Conservation (phyloP, 1,284 basidiomycete species). For the Neotropicomus parvogracilis region DNA sequence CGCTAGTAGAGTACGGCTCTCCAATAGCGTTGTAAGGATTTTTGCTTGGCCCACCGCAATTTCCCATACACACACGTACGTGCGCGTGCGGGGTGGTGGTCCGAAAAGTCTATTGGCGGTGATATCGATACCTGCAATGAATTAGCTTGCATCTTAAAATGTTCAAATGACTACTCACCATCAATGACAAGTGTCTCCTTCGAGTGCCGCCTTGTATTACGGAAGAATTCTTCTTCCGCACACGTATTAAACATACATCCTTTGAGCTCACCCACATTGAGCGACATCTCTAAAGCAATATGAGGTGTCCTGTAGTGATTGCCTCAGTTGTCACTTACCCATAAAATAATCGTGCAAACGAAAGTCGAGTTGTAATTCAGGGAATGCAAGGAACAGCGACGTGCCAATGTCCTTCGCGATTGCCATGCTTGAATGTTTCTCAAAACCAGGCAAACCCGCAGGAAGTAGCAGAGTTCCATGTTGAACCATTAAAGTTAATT, state of each 20-base stretch:
- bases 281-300: conserved; percentile 61
- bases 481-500: conserved; percentile 55
- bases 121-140: conserved; percentile 65
- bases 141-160: conserved; percentile 20
- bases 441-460: conserved; percentile 72
- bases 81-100: conserved; percentile 75
- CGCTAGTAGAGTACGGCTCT: conserved; percentile 51
- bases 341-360: conserved; percentile 82
- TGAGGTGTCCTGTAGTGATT: background rate
- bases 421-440: conserved; percentile 30
- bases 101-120: conserved; percentile 85
- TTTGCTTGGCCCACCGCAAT: conserved; percentile 64
- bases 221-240: conserved; percentile 43
- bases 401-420: conserved; percentile 44
- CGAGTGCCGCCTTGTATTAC: conserved; percentile 17
- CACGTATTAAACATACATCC: conserved; percentile 51
- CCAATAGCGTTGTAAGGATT: conserved; percentile 52
- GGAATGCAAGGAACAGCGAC: conserved; percentile 55
- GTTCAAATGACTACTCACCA: conserved; percentile 39
- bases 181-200: conserved; percentile 58
- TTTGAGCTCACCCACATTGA: conserved; percentile 64
- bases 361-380: conserved; percentile 72
- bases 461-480: conserved; percentile 64
- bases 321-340: conserved; percentile 51
- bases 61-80: conserved; percentile 92